These are phyloP conservation scores for Botryosphaeria agaves DNA, from an alignment of 2,329 filamentous ascomycete genomes.

Conservation along the genomic window DNA sequence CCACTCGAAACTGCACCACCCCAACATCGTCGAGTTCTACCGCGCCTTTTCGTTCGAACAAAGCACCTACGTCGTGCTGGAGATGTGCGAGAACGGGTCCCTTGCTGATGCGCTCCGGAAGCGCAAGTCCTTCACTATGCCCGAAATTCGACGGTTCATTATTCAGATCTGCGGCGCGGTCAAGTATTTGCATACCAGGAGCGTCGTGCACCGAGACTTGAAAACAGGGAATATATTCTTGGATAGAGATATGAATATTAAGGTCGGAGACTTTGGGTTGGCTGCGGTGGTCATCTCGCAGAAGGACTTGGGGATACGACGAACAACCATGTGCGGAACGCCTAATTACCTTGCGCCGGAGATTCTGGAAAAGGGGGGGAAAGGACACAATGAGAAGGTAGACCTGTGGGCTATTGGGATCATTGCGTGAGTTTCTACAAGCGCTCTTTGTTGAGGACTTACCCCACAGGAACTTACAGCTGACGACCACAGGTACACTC, in stretches of 20 bases:
- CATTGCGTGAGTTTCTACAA: slow-evolving; percentile 51
- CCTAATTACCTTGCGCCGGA: slow-evolving; percentile 98
- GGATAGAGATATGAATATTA: slow-evolving; percentile 89
- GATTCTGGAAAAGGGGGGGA: slow-evolving; percentile 83
- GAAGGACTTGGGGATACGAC: slow-evolving; percentile 70
- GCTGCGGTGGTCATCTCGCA: slow-evolving; percentile 83
- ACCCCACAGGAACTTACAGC: slow-evolving; percentile 8
- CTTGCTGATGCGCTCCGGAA: slow-evolving; percentile 97
- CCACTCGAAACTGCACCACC: slow-evolving; percentile 92
- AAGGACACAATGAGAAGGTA: slow-evolving; percentile 93
- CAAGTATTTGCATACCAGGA: slow-evolving; percentile 92
- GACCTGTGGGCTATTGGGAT: slow-evolving; percentile 98
- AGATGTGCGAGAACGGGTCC: slow-evolving; percentile 88
- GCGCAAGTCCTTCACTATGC: slow-evolving; percentile 75
- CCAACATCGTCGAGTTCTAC: slow-evolving; percentile 90
- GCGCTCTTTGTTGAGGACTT: neutral
- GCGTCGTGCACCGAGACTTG: slow-evolving; percentile 89
- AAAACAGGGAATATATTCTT: slow-evolving; percentile 98
- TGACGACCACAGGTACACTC: slow-evolving; percentile 52
- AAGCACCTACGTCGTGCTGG: slow-evolving; percentile 84
- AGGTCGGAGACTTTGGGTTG: slow-evolving; percentile 92
- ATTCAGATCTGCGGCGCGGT: slow-evolving; percentile 92
- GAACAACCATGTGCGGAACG: slow-evolving; percentile 90
- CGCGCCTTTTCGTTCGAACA: slow-evolving; percentile 80
- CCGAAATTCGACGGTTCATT: slow-evolving; percentile 84